Evolutionary conservation across 495 filamentous ascomycete genomes (phyloP).

Genomic region (Penicillium antarcticum): DNA sequence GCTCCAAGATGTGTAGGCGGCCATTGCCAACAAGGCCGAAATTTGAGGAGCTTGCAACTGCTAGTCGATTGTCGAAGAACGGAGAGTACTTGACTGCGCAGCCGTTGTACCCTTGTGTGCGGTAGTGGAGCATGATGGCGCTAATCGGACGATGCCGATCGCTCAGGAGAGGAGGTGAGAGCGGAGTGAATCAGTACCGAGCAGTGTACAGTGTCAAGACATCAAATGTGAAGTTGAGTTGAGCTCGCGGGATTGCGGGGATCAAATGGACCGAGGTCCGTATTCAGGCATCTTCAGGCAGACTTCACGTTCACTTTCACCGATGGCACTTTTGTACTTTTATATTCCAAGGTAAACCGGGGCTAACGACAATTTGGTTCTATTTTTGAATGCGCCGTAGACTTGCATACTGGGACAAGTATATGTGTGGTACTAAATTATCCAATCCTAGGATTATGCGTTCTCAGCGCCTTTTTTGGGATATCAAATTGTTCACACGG

Average conservation of each 20-base stretch:
- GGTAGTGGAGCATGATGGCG: conserved; percentile 78
- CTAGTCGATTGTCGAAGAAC: conserved; percentile 92
- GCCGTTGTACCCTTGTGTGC: conserved; percentile 89
- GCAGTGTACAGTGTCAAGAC: conserved; percentile 14
- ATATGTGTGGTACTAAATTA: no score
- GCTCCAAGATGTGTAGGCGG: conserved; percentile 72
- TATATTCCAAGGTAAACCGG: no score
- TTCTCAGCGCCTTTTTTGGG: no score
- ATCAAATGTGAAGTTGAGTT: background rate
- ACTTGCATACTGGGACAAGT: no score
- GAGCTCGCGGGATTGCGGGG: conserved; percentile 9
- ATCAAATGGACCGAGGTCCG: conserved; percentile 9
- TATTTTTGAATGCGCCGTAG: no score
- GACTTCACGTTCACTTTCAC: background rate
- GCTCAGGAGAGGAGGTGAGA: background rate
- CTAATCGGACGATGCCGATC: conserved; percentile 11
- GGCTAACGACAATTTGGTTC: no score
- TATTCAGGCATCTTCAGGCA: conserved; percentile 1
- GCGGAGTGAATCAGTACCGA: background rate
- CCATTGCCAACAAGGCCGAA: conserved; percentile 98
- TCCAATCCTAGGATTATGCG: no score
- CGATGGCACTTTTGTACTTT: no score
- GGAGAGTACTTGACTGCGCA: conserved; percentile 96
- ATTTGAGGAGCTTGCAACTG: conserved; percentile 81
- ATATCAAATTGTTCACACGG: no score